Conservation (phyloP, 1,284 basidiomycete species). For the Rhodotorula sp. region DNA sequence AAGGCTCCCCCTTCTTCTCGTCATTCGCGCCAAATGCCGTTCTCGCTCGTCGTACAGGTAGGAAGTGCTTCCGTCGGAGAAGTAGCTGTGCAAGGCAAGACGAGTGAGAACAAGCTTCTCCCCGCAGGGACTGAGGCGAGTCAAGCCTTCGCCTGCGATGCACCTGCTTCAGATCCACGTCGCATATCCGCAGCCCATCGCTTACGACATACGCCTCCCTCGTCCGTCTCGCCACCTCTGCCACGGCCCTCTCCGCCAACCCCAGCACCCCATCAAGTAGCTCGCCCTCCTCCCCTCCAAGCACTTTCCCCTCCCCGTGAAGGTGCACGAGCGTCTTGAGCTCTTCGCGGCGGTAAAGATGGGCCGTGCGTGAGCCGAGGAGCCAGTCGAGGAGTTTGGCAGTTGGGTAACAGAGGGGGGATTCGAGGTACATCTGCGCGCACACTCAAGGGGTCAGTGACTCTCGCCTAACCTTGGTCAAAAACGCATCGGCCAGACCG, state of each 20-base stretch:
- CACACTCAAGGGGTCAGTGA: too few relatives aligned
- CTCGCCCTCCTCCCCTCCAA: slow-evolving; percentile 52
- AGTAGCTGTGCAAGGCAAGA: slow-evolving; percentile 3
- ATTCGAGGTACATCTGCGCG: slow-evolving; percentile 46
- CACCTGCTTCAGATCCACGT: slow-evolving; percentile 16
- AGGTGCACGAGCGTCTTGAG: slow-evolving; percentile 50
- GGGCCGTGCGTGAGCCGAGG: slow-evolving; percentile 53
- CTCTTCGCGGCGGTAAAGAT: slow-evolving; percentile 50
- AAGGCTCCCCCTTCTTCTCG: not conserved
- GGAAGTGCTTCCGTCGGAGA: not conserved
- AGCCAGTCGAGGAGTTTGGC: slow-evolving; percentile 50
- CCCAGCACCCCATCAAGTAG: slow-evolving; percentile 71
- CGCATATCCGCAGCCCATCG: slow-evolving; percentile 16
- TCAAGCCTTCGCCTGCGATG: not conserved
- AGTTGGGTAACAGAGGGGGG: slow-evolving; percentile 47
- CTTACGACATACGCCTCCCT: not conserved
- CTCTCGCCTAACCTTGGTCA: too few relatives aligned
- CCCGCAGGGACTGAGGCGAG: not conserved
- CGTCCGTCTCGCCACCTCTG: not conserved
- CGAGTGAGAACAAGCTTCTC: not conserved
- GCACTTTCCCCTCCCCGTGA: slow-evolving; percentile 45
- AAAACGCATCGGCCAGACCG: too few relatives aligned
- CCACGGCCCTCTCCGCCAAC: slow-evolving; percentile 47
- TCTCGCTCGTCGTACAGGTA: slow-evolving; percentile 2
- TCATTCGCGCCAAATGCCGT: too few relatives aligned